Conservation (phyloP, 306 rosid genomes). For the Pterocarpus santalinus region DNA sequence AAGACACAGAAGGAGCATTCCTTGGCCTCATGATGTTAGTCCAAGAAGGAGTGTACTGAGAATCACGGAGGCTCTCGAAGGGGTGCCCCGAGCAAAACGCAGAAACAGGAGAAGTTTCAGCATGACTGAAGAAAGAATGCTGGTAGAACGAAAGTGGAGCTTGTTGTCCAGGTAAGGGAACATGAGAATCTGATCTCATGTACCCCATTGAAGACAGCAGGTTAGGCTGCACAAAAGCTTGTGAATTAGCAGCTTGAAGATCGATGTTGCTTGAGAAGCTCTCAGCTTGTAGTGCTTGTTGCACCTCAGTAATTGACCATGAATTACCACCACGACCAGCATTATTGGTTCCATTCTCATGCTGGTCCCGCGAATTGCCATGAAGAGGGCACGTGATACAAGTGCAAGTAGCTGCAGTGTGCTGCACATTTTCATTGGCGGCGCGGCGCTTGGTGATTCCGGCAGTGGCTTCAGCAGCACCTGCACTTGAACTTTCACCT, state of each 20-base stretch:
- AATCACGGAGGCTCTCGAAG: too few relatives aligned
- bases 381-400: not conserved
- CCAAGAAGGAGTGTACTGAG: not conserved
- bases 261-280: not conserved
- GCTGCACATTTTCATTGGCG: constrained; percentile 6
- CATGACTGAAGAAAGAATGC: not conserved
- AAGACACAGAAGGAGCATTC: not conserved
- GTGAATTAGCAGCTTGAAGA: not conserved
- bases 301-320: not conserved
- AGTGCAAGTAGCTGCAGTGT: not conserved
- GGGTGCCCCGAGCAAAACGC: too few relatives aligned
- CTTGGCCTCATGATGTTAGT: not conserved
- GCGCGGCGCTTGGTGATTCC: not conserved
- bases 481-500: constrained; percentile 41
- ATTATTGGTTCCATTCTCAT: constrained; percentile 1
- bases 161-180: too few relatives aligned
- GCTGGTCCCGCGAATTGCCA: not conserved
- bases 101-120: not conserved
- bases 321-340: not conserved
- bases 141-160: not conserved
- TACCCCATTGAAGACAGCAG: too few relatives aligned
- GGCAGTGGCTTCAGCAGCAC: not conserved
- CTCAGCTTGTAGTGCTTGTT: constrained; percentile 1
- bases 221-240: too few relatives aligned
- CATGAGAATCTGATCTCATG: too few relatives aligned